Percentiles rank a stretch among this genome's conserved stretches.
These are phyloP conservation scores for Cystobasidium pallidum DNA, from an alignment of 1,284 basidiomycete genomes.

Conservation along the genomic window DNA sequence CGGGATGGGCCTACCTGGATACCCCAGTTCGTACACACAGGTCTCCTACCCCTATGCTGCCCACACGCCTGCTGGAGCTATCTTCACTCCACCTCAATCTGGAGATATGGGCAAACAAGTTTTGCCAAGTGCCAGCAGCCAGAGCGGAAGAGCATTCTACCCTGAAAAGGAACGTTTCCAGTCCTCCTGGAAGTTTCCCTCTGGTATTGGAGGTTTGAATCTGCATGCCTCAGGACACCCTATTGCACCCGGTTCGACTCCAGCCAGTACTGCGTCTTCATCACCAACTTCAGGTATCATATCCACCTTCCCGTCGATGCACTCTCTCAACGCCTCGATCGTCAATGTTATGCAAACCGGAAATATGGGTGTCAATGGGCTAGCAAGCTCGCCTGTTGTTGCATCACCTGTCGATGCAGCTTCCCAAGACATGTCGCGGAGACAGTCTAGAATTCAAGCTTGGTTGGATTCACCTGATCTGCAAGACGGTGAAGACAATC, in stretches of 20 bases:
- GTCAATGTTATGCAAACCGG: conserved; percentile 7
- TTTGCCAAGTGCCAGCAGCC: not conserved
- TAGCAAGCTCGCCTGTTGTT: conserved; percentile 1
- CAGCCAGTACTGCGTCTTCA: conserved; percentile 2
- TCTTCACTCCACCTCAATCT: conserved; percentile 35
- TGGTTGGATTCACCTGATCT: conserved; percentile 42
- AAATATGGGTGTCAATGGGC: not conserved
- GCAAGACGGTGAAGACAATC: conserved; percentile 13
- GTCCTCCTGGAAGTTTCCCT: conserved; percentile 36
- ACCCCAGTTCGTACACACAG: conserved; percentile 3
- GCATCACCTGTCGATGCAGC: not conserved
- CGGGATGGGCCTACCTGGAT: not conserved
- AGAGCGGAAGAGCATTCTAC: conserved; percentile 11
- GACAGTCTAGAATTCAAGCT: conserved; percentile 37
- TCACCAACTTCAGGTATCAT: conserved; percentile 13
- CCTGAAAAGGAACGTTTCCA: conserved; percentile 37
- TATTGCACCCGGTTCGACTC: not conserved
- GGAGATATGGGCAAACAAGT: conserved; percentile 20
- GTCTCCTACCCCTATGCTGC: conserved; percentile 14
- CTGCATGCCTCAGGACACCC: conserved; percentile 9
- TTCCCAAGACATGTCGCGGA: conserved; percentile 15
- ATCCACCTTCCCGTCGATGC: conserved; percentile 37
- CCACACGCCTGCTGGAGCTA: not conserved
- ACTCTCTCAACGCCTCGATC: conserved; percentile 35
- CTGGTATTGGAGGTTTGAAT: conserved; percentile 26